Base-by-base conservation (phyloP, 495 filamentous ascomycete species). In the Pseudoneurospora amorphoporcata region DNA sequence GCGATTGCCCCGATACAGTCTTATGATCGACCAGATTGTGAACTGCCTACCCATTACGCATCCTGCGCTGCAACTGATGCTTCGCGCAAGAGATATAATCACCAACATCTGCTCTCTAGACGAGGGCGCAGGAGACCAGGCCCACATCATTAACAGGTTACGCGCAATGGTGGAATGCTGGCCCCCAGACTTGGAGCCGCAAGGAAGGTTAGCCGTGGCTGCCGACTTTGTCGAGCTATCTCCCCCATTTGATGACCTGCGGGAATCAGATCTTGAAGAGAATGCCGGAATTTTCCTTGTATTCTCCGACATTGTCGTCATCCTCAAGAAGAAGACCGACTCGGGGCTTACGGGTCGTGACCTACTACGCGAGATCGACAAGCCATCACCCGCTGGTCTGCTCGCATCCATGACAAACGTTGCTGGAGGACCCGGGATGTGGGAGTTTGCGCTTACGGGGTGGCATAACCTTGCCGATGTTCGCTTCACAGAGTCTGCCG, bases 11-110 rank as follows among this genome's bases (percentile, higher is more conserved):
- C 92, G 95, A 7, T 99, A 99, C 80, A 97, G 91, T 78, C 84
- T 99, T 8, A 90, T 98, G 75, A 97, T 99, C 74, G 96, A 98
- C 82, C 94, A 95, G 74, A 98, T 99, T 81, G 87, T 93, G 69
- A 88, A 89, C 73, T 91, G 89, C 74, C 86, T 99, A 10, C 94
- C 95, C 8, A 86, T 92, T 45, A 89, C 91, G 10, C 94, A 98
- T 76, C 91, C 92, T 19, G 94, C 94, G 1, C 84, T 97, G 68
- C 88, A 90, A 73, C 85, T 84, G 8, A 88, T 99, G 77, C 86
- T 95, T 32, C 92, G 92, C 77, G 94, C 95, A 10, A 86, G 94
- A 73, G 94, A 97, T 78, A 90, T 97, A 68, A 92, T 99, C 74
- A 92, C 94, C 19, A 94, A 95, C 41, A 98, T 99, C 45, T 99